Evolutionary conservation across 257 asterid genomes (phyloP), one percentile per base, ranked within the genome.

Genomic region (Nicotiana paniculata): DNA sequence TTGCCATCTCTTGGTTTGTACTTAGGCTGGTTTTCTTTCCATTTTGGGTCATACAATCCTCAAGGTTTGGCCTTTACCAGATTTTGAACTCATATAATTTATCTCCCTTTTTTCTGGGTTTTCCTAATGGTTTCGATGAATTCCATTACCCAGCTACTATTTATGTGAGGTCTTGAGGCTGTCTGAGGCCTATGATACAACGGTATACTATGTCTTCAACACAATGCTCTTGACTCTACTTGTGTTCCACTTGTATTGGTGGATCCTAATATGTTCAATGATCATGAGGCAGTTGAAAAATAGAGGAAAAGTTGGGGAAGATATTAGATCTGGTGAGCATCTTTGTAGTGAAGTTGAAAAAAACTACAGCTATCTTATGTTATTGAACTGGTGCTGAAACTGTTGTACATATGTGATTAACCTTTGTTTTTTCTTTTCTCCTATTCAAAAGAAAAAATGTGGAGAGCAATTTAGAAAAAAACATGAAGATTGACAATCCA

Each of bases 241-340:
- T 67, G 88, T 90, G 86, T 96, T 96, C 86, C 99, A 96, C 88
- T 81, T 94, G 74, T 96, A 96, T 87, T 96, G 98, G 99, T 94
- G 99, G 98, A 75, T 89, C 63, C 99, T 96, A 85, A 96, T 96
- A 77, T 92, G 84, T 79, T 80, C 95, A 32, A 94, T 96, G 99
- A 90, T 93, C 87, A 82, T 17, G 74, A 91, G 92, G 86, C 99
- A 94, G 88, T 88, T 96, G 84, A 92, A 89, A 77, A 96, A 93
- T 82, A 89, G 92, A 80, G 99, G 99, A 81, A 88, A 91, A 85
- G 97, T 94, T 85, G 98, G 98, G 72, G 99, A 94, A 94, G 99
- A 96, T 85, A 90, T 96, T 81, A 93, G 99, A 87, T 94, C 99
- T 83, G 99, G 99, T 93, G 70, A 75, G 88, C 83, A 75, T 75